Evolutionary conservation across 768 basidiomycete genomes (phyloP).

Genomic region (Mycena vulgaris): DNA sequence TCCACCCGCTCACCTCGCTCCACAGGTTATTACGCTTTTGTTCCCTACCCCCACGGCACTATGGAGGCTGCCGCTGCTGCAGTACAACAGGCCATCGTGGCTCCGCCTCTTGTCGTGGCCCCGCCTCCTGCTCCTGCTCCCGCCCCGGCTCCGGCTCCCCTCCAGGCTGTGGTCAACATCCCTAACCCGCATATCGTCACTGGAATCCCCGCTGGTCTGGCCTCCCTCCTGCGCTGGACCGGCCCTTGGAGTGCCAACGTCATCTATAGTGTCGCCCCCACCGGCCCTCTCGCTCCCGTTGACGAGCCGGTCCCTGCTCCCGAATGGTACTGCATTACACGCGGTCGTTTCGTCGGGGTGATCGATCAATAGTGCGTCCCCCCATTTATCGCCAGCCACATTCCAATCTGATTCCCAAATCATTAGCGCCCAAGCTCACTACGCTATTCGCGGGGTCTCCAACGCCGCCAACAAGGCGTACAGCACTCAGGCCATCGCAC

Average conservation of each 20-base stretch:
- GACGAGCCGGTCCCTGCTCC: not conserved
- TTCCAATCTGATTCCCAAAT: not conserved
- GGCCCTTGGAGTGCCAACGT: constrained; percentile 6
- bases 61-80: no score
- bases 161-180: not conserved
- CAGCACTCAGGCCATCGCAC: not conserved
- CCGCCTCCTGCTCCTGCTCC: no score
- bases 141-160: not conserved
- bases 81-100: no score
- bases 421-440: not conserved
- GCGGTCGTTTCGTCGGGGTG: constrained; percentile 16
- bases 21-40: no score
- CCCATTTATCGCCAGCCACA: not conserved
- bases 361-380: constrained; percentile 9
- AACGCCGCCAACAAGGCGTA: not conserved
- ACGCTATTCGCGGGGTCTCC: not conserved
- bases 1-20: no score
- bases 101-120: no score
- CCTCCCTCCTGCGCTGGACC: not conserved
- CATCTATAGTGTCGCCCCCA: constrained; percentile 3
- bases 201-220: not conserved
- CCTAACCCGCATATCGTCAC: not conserved
- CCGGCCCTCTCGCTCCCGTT: not conserved
- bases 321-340: constrained; percentile 11
- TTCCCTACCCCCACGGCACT: no score